phyloP scores from a whole-genome alignment of 164 flowering plant genomes.

The Umbellularia californica region DNA sequence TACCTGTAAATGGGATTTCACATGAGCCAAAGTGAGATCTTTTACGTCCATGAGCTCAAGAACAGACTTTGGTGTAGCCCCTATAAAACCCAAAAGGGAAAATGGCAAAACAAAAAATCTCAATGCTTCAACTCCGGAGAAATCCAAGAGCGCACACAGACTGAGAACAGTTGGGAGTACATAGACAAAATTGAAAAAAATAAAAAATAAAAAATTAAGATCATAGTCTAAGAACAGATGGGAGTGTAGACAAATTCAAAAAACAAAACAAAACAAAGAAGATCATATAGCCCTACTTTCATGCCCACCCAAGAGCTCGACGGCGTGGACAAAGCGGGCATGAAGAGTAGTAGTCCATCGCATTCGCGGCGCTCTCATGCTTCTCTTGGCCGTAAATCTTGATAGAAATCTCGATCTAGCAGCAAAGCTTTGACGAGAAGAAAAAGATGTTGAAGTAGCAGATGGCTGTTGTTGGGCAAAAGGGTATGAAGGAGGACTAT shows the following conservation, averaged over 20 bases:
- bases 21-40: slow-evolving; percentile 98
- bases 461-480: slow-evolving; percentile 29
- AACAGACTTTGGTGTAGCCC: slow-evolving; percentile 98
- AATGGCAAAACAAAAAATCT: background rate
- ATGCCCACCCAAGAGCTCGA: slow-evolving; percentile 97
- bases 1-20: slow-evolving; percentile 98
- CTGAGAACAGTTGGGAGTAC: background rate
- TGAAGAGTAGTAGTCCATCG: slow-evolving; percentile 96
- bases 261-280: background rate
- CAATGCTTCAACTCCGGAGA: background rate
- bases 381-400: slow-evolving; percentile 69
- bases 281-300: slow-evolving; percentile 54
- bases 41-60: slow-evolving; percentile 99
- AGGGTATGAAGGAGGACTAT: slow-evolving; percentile 40
- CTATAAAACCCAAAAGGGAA: slow-evolving; percentile 25
- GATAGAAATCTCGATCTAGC: slow-evolving; percentile 69
- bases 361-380: slow-evolving; percentile 95
- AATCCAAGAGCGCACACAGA: background rate
- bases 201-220: background rate
- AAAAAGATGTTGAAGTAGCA: slow-evolving; percentile 23
- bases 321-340: slow-evolving; percentile 94
- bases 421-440: slow-evolving; percentile 39
- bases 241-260: background rate
- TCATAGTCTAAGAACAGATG: background rate
- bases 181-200: background rate